A percentile compares a stretch with the other conserved stretches of the same genome.
Evolutionary conservation across 345 rosid genomes (phyloP).

Genomic region (Pistacia atlantica): DNA sequence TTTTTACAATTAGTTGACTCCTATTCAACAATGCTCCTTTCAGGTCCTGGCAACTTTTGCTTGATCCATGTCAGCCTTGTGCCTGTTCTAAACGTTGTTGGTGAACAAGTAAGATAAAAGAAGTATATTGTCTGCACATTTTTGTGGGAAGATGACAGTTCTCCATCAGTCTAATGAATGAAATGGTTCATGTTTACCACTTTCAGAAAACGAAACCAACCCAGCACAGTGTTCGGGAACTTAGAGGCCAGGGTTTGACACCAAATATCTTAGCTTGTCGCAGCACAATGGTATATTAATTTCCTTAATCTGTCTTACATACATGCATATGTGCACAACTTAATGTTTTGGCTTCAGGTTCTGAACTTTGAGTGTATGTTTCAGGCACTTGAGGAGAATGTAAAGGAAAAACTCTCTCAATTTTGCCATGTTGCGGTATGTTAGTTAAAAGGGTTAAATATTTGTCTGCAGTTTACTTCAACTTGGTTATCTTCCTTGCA

Average conservation of each 20-base stretch:
- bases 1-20: background rate
- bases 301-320: background rate
- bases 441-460: background rate
- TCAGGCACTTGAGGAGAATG: conserved; percentile 88
- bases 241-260: conserved; percentile 85
- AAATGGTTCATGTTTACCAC: background rate
- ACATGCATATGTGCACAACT: background rate
- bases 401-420: conserved; percentile 81
- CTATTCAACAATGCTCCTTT: conserved; percentile 10
- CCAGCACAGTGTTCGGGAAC: conserved; percentile 88
- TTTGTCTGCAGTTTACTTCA: conserved; percentile 5
- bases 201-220: conserved; percentile 97
- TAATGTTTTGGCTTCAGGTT: conserved; percentile 19
- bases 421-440: conserved; percentile 93
- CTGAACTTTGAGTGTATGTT: conserved; percentile 23
- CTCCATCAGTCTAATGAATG: background rate
- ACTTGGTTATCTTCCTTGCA: conserved; percentile 7
- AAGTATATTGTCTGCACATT: background rate
- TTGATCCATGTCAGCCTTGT: conserved; percentile 98
- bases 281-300: conserved; percentile 61
- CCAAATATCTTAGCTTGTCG: conserved; percentile 95
- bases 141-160: background rate
- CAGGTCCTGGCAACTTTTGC: conserved; percentile 91
- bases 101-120: conserved; percentile 73
- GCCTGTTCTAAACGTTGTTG: conserved; percentile 93